Percentiles rank a stretch among this genome's conserved stretches.
Conservation (phyloP, 331 rosid species). For the Cydonia oblonga region DNA sequence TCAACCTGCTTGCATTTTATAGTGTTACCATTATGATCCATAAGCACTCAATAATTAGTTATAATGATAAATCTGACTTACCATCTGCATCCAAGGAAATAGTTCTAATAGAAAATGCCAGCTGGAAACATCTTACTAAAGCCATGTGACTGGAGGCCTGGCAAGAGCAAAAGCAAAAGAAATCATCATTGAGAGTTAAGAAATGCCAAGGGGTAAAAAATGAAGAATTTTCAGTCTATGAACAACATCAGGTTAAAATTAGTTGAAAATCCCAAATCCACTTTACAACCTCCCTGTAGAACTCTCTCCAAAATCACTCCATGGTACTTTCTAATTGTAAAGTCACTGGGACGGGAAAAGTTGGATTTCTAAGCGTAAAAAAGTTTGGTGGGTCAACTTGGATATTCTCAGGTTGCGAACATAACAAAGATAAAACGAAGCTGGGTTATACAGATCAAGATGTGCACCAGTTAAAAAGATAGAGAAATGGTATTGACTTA, state of each 20-base stretch:
- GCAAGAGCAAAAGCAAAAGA: conserved; percentile 10
- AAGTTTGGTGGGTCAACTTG: not conserved
- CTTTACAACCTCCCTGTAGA: not conserved
- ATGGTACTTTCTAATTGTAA: not conserved
- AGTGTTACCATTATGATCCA: not conserved
- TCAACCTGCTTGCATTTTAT: not conserved
- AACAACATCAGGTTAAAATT: not conserved
- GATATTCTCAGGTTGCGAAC: not conserved
- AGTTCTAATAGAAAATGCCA: conserved; percentile 70
- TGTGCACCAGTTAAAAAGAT: not conserved
- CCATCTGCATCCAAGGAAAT: conserved; percentile 67
- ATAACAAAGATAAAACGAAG: not conserved
- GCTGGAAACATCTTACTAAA: conserved; percentile 81
- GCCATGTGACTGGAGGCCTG: conserved; percentile 72
- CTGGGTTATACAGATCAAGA: not conserved
- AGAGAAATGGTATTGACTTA: not conserved
- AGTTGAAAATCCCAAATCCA: not conserved
- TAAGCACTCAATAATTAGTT: not conserved
- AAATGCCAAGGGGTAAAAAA: not conserved
- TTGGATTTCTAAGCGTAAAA: not conserved
- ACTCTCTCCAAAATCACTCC: not conserved
- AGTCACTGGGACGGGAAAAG: not conserved
- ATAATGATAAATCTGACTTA: conserved; percentile 13
- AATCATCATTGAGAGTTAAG: conserved; percentile 17
- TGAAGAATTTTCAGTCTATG: not conserved